Evolutionary conservation across 371 early-diverging fungal genomes (phyloP).

Genomic region (Mucor mucedo): DNA sequence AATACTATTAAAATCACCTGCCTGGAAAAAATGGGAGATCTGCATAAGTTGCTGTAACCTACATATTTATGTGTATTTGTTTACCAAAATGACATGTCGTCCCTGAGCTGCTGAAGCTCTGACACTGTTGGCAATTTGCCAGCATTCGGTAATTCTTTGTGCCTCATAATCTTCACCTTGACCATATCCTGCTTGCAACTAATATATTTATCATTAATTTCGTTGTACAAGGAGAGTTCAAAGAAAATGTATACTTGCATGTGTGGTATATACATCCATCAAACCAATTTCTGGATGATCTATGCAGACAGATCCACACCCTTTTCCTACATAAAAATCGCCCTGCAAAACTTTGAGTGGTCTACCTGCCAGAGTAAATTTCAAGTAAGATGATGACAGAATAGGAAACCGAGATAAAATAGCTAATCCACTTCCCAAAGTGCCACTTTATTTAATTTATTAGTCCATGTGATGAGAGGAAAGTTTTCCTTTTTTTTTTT

Average conservation of each 20-base stretch:
- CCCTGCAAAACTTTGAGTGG: conserved; percentile 64
- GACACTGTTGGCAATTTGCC: conserved; percentile 58
- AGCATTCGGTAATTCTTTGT: conserved; percentile 62
- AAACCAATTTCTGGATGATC: conserved; percentile 62
- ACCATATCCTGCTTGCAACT: conserved; percentile 67
- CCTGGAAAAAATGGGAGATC: conserved; percentile 22
- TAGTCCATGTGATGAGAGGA: background rate
- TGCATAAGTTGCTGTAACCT: background rate
- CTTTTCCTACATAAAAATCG: conserved; percentile 70
- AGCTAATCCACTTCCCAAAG: conserved; percentile 63
- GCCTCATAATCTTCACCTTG: conserved; percentile 52
- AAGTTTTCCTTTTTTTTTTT: background rate
- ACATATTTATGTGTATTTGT: background rate
- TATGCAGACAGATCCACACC: conserved; percentile 55
- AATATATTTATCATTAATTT: background rate
- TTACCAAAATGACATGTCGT: conserved; percentile 62
- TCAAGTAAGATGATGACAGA: conserved; percentile 45
- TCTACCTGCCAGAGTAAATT: conserved; percentile 60
- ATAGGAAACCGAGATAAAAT: conserved; percentile 61
- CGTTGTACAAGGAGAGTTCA: background rate
- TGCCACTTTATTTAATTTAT: conserved; percentile 44
- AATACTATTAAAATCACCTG: conserved; percentile 66
- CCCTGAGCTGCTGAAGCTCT: conserved; percentile 54
- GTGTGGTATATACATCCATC: conserved; percentile 67
- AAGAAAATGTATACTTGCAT: conserved; percentile 44